phyloP scores from a whole-genome alignment of 2,329 filamentous ascomycete genomes.

The Xylariaceae sp. region DNA sequence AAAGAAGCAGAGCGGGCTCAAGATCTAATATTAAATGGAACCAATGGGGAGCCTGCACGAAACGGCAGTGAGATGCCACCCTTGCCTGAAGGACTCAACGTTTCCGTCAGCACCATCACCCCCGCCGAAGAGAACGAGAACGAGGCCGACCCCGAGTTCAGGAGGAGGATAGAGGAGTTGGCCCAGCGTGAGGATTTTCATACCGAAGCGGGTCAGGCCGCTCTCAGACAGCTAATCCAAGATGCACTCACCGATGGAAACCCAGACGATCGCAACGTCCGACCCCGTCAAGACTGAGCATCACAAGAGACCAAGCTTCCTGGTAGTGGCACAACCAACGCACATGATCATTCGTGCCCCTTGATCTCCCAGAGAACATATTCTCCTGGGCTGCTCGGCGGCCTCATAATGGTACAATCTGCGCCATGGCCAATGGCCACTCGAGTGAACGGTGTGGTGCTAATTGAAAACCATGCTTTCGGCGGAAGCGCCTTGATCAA shows the following conservation, averaged over 20 bases:
- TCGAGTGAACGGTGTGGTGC: conserved; percentile 58
- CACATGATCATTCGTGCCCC: conserved; percentile 49
- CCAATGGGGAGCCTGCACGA: conserved; percentile 39
- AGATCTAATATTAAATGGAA: conserved; percentile 37
- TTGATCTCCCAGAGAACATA: conserved; percentile 68
- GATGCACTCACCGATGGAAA: conserved; percentile 77
- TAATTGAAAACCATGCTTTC: conserved; percentile 62
- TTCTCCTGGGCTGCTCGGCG: conserved; percentile 55
- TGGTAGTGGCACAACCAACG: neutral
- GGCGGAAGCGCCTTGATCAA: conserved; percentile 52
- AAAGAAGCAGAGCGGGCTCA: conserved; percentile 42
- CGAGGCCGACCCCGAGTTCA: conserved; percentile 81
- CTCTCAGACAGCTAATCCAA: conserved; percentile 78
- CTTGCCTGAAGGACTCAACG: conserved; percentile 75
- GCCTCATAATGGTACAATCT: conserved; percentile 62
- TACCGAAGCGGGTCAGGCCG: conserved; percentile 77
- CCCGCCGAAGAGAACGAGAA: conserved; percentile 64
- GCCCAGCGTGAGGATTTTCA: conserved; percentile 85
- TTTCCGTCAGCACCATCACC: conserved; percentile 79
- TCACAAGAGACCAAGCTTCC: conserved; percentile 29
- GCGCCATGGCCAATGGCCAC: conserved; percentile 51
- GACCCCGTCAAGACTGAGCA: conserved; percentile 62
- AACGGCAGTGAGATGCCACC: conserved; percentile 57
- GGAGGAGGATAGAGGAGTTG: conserved; percentile 85
- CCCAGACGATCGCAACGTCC: conserved; percentile 68